phyloP scores from a whole-genome alignment of 2,329 filamentous ascomycete genomes.

The Xylaria sp. region DNA sequence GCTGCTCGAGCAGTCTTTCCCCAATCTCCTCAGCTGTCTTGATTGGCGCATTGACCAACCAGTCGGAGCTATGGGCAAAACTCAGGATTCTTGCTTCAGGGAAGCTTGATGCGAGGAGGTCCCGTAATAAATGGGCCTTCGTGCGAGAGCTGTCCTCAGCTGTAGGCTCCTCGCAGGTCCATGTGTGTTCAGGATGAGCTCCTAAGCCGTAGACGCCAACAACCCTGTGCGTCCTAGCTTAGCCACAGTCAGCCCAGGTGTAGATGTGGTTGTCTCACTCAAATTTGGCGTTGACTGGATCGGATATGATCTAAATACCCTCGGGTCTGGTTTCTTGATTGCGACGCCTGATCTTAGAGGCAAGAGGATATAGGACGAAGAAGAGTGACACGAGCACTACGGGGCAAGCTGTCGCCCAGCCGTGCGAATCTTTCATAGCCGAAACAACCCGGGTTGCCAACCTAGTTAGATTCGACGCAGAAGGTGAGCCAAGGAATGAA shows the following conservation, averaged over 20 bases:
- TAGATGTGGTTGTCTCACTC: slow-evolving; percentile 4
- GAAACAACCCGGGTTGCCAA: background rate
- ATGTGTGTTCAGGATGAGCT: slow-evolving; percentile 13
- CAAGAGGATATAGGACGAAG: slow-evolving; percentile 20
- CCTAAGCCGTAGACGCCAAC: slow-evolving; percentile 18
- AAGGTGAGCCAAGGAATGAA: background rate
- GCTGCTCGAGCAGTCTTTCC: background rate
- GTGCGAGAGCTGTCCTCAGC: background rate
- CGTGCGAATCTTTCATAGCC: background rate
- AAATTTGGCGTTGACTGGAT: slow-evolving; percentile 15
- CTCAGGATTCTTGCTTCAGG: slow-evolving; percentile 14
- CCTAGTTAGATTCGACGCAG: background rate
- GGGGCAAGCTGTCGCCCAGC: slow-evolving; percentile 9
- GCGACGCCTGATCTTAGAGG: slow-evolving; percentile 8
- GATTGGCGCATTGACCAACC: slow-evolving; percentile 12
- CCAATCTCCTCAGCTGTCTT: slow-evolving; percentile 11
- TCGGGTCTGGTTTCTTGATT: slow-evolving; percentile 5
- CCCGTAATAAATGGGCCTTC: slow-evolving; percentile 14
- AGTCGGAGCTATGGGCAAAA: slow-evolving; percentile 18
- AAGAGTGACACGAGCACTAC: slow-evolving; percentile 2
- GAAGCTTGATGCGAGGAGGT: slow-evolving; percentile 16
- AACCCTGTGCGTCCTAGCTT: slow-evolving; percentile 7
- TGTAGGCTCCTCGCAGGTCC: background rate
- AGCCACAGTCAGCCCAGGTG: background rate
- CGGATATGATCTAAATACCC: slow-evolving; percentile 10